Evolutionary conservation across 2,329 filamentous ascomycete genomes (phyloP), one percentile per base, ranked within the genome.

Genomic region (Teratosphaeria gauchensis): DNA sequence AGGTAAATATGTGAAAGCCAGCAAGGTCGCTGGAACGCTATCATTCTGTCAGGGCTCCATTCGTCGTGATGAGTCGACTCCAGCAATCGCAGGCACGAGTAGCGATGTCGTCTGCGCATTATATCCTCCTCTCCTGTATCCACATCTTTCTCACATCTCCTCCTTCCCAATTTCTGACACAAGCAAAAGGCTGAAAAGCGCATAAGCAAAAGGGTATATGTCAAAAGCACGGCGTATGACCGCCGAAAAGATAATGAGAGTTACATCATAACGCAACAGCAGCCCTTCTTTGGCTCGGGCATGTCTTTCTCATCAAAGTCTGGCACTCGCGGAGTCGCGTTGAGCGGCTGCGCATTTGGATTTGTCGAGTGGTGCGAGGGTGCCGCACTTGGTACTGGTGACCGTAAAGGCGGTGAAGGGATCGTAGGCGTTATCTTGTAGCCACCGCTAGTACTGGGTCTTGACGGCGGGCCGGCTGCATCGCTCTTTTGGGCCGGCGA

Each of bases 241-340:
- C 3, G n/a, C 35, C 11, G 31, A 31, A 30, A 7, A 31, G 24
- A 53, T 30, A 32, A 53, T 11, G 1, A 42, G n/a, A 6, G 12
- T 83, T 78, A 90, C 88, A 90, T 90, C 65, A 92, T 81, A 61
- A 89, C 77, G 73, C 88, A 91, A 73, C 87, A 88, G 59, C 86
- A 87, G 11, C 83, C 81, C 63, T 57, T 82, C 66, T 84, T 79
- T 66, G 83, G 79, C 66, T 79, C 76, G 64, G 80, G 74, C 62
- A 76, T 75, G 57, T 77, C 71, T 57, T 83, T 79, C 60, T 84
- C 80, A 11, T 77, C 76, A 4, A 80, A 77, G 54, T 84, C 78
- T 52, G 82, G 81, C 28, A 83, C 77, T 52, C 81, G 76, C 4
- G 80, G 75, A 9, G 77, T 74, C 3, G 76, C 71, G 71, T 68